Percentiles rank a stretch among this genome's conserved stretches.
Evolutionary conservation across 2,329 filamentous ascomycete species (phyloP).

Genomic region (Leptographium procerum): DNA sequence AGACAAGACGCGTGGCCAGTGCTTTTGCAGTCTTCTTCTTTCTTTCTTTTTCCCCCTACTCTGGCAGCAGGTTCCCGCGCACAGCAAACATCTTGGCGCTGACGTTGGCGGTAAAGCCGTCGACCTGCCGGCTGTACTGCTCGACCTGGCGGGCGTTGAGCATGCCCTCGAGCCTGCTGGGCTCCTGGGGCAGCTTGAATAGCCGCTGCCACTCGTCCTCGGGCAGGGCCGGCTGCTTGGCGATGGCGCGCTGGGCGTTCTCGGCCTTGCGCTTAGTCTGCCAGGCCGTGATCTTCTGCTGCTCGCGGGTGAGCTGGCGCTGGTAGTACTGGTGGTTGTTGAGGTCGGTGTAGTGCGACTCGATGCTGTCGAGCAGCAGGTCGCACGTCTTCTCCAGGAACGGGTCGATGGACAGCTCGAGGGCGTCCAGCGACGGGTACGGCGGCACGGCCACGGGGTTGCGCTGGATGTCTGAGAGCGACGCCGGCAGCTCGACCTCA

Average conservation of each 20-base stretch:
- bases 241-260: constrained; percentile 71
- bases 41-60: constrained; percentile 23
- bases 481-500: constrained; percentile 64
- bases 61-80: constrained; percentile 55
- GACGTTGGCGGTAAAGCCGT: constrained; percentile 85
- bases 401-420: constrained; percentile 90
- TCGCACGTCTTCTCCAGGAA: constrained; percentile 98
- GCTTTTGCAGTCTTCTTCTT: too few relatives aligned
- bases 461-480: constrained; percentile 64
- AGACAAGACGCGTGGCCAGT: too few relatives aligned
- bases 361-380: constrained; percentile 88
- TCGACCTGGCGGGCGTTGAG: constrained; percentile 93
- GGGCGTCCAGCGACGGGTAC: constrained; percentile 76
- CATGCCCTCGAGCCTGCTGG: constrained; percentile 84
- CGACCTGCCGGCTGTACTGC: constrained; percentile 94
- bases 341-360: constrained; percentile 94
- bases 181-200: constrained; percentile 95
- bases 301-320: constrained; percentile 83
- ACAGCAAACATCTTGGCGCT: constrained; percentile 98
- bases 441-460: constrained; percentile 54
- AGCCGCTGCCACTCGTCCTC: constrained; percentile 98
- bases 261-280: constrained; percentile 94
- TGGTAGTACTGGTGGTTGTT: constrained; percentile 99
- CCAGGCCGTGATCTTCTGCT: constrained; percentile 94
- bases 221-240: constrained; percentile 80